phyloP scores from a whole-genome alignment of 306 rosid species.

The Cicer pinnatifidum region DNA sequence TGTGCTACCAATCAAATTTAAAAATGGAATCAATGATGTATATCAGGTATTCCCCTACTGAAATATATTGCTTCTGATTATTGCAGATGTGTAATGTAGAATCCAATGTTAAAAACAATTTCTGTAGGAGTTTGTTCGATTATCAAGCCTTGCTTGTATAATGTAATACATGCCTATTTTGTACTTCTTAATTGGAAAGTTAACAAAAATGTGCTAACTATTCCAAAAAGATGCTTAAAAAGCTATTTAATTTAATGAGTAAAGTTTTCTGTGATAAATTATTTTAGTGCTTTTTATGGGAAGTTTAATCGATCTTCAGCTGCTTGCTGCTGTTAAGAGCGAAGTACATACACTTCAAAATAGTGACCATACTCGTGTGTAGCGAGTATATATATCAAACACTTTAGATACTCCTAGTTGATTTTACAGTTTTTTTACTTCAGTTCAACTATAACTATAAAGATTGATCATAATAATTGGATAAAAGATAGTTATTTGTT shows the following conservation, averaged over 20 bases:
- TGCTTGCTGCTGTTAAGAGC: not conserved
- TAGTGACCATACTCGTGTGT: not conserved
- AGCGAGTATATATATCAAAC: not conserved
- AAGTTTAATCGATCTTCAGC: not conserved
- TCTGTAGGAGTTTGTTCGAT: not conserved
- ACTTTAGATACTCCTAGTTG: not conserved
- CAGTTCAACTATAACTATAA: not conserved
- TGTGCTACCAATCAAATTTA: not conserved
- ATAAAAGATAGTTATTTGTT: not conserved
- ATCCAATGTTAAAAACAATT: not conserved
- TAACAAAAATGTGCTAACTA: not conserved
- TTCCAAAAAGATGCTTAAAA: not conserved
- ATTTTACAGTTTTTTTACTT: not conserved
- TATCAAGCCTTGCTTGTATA: constrained; percentile 9
- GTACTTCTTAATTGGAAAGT: not conserved
- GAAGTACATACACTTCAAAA: not conserved
- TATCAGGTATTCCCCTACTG: constrained; percentile 7
- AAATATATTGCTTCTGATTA: constrained; percentile 30
- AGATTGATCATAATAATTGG: not conserved
- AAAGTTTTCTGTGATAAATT: not conserved
- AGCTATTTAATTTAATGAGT: not conserved
- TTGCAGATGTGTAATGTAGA: constrained; percentile 17
- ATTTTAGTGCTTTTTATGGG: not conserved
- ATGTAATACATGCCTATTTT: constrained; percentile 19
- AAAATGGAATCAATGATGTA: not conserved